These are phyloP conservation scores for Artemisia argyi DNA, from an alignment of 129 eudicot genomes.

Conservation along the genomic window DNA sequence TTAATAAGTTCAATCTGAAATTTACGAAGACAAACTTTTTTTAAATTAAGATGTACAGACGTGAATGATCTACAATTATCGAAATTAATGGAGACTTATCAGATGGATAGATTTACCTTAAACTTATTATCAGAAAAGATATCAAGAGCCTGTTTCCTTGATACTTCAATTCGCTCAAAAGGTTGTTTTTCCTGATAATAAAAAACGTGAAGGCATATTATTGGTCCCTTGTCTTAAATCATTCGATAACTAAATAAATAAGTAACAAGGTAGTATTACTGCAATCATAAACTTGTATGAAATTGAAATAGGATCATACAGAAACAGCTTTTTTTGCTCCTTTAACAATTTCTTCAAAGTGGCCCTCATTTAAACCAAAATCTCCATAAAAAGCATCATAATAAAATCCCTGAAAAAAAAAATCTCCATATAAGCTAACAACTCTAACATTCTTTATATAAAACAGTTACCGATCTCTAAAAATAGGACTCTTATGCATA, in stretches of 20 bases:
- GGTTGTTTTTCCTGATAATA: constrained; percentile 78
- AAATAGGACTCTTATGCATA: no score
- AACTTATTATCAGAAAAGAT: constrained; percentile 88
- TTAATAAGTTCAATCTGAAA: constrained; percentile 86
- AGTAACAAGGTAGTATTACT: no score
- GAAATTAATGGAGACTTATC: background rate
- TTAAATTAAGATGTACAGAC: background rate
- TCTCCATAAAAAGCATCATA: constrained; percentile 96
- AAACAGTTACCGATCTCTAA: no score
- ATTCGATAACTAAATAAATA: no score
- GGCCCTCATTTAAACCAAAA: constrained; percentile 89
- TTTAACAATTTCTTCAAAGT: constrained; percentile 71
- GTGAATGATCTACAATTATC: background rate
- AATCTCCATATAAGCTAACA: constrained; percentile 5
- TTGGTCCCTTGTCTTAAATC: no score
- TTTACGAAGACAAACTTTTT: constrained; percentile 2
- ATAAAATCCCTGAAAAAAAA: constrained; percentile 77
- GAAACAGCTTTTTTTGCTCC: constrained; percentile 80
- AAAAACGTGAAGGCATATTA: background rate
- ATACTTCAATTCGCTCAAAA: constrained; percentile 92
- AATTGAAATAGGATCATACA: constrained; percentile 36
- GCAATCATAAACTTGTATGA: no score
- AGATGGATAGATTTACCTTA: constrained; percentile 51
- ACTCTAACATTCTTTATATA: no score
- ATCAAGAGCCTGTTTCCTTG: constrained; percentile 87